phyloP scores from a whole-genome alignment of 2,329 filamentous ascomycete species.

The Pseudocercospora fuligena region DNA sequence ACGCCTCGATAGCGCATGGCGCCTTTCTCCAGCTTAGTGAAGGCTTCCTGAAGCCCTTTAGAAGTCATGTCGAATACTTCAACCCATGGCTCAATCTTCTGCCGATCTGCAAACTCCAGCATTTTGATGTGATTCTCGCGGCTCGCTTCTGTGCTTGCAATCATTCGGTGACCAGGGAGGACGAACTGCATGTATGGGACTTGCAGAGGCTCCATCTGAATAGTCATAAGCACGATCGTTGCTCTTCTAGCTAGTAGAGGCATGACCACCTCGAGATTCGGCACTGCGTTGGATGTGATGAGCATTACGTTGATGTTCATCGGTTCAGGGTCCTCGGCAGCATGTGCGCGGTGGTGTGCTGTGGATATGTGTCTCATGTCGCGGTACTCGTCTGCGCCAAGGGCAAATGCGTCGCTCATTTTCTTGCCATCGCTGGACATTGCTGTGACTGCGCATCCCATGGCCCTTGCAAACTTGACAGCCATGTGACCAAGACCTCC shows the following conservation, averaged over 20 bases:
- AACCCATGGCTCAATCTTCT: conserved; percentile 51
- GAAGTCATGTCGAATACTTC: conserved; percentile 50
- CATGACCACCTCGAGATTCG: conserved; percentile 34
- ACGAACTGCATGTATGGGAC: conserved; percentile 43
- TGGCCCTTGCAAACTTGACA: conserved; percentile 41
- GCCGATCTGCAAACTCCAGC: conserved; percentile 50
- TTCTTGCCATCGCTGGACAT: conserved; percentile 34
- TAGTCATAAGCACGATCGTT: conserved; percentile 43
- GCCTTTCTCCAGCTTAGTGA: conserved; percentile 47
- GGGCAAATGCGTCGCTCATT: conserved; percentile 32
- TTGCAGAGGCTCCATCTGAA: conserved; percentile 37
- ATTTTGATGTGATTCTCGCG: conserved; percentile 44
- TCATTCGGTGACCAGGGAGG: conserved; percentile 40
- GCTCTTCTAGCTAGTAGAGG: conserved; percentile 39
- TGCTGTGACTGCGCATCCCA: conserved; percentile 42
- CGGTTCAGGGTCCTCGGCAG: conserved; percentile 13
- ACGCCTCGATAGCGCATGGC: conserved; percentile 54
- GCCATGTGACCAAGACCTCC: conserved; percentile 44
- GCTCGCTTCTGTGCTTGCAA: conserved; percentile 41
- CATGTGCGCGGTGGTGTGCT: not conserved
- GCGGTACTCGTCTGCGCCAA: conserved; percentile 40
- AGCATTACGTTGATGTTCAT: conserved; percentile 38
- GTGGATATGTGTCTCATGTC: conserved; percentile 4
- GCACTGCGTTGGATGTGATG: conserved; percentile 39
- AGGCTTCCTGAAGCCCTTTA: conserved; percentile 48